Evolutionary conservation across 2,329 filamentous ascomycete species (phyloP).

Genomic region (Tolypocladium nubicola): DNA sequence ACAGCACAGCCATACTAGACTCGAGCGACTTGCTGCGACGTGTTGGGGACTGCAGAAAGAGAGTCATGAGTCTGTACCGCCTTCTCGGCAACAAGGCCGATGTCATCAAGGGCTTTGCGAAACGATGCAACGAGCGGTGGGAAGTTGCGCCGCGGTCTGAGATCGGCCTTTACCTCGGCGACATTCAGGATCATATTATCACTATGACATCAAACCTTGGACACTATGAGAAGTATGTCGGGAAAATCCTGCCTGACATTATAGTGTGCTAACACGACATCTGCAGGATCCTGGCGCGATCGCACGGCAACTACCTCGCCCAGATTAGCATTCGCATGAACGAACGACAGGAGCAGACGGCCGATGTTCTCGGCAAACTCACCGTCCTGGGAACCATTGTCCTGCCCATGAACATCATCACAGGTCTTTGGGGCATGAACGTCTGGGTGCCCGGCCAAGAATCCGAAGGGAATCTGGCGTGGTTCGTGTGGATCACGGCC

Average conservation of each 20-base stretch:
- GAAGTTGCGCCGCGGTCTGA: conserved; percentile 89
- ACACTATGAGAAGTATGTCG: conserved; percentile 84
- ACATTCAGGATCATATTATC: conserved; percentile 98
- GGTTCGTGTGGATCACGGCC: conserved; percentile 67
- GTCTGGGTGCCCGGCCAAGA: conserved; percentile 91
- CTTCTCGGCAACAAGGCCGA: conserved; percentile 95
- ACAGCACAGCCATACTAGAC: conserved; percentile 31
- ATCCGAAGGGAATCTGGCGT: conserved; percentile 59
- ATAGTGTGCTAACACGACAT: conserved; percentile 5
- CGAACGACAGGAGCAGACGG: conserved; percentile 90
- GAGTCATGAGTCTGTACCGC: conserved; percentile 91
- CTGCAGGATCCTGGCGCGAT: conserved; percentile 67
- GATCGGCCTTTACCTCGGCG: conserved; percentile 93
- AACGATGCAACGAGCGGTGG: conserved; percentile 97
- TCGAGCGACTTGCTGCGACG: conserved; percentile 77
- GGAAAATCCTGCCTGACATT: not conserved
- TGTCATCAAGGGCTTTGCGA: conserved; percentile 98
- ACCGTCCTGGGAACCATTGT: conserved; percentile 96
- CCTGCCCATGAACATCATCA: conserved; percentile 97
- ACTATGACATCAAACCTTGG: conserved; percentile 96
- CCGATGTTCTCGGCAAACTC: conserved; percentile 86
- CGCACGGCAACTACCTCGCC: conserved; percentile 95
- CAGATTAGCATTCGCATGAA: conserved; percentile 99
- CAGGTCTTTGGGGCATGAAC: conserved; percentile 98
- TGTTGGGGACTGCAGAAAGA: conserved; percentile 90